Evolutionary conservation across 1,284 basidiomycete species (phyloP), one percentile per base, ranked within the genome.

Genomic region (Rhodotorula sp.): DNA sequence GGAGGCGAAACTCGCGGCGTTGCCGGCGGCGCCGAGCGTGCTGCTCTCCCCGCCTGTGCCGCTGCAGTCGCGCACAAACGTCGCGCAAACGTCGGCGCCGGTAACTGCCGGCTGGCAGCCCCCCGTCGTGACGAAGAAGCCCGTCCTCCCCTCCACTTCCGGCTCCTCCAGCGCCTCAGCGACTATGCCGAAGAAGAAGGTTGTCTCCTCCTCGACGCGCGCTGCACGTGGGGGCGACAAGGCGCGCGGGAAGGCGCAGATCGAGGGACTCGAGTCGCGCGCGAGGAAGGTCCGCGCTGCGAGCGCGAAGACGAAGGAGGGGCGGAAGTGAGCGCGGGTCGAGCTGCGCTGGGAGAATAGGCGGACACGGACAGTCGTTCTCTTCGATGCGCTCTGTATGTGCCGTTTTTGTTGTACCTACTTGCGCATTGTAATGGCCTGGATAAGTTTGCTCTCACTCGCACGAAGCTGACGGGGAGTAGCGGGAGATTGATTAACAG

Each of bases 231-330:
- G 41, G 1, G 48, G 27, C 9, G 69, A 66, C 4, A 65, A 61
- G 39, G 53, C 34, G 29, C 41, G n/a, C 54, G 46, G 32, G 5
- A 51, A 37, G 27, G 36, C 19, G 54, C 39, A 58, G 48, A 27
- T 54, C 27, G 64, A 57, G 19, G 60, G n/a, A 32, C 19, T 62
- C 32, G 60, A 66, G 60, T 36, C 37, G 27, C 39, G 41, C 17
- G 69, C 60, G 64, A 57, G 69, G 48, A 58, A 27, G 64, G 64
- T 60, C 19, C 37, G 63, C 50, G 61, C 57, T 2, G 32, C 53
- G 29, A 22, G 8, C 8, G 53, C 53, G 8, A 54, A 34, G 29
- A 29, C 17, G 3, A 34, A n/a, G 32, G 53, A 17, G 29, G 32
- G 19, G 53, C 19, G 17, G n/a, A 34, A 21, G 53, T 19, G 17